Evolutionary conservation across 2,329 filamentous ascomycete species (phyloP), one percentile per base, ranked within the genome.

Genomic region (Phoma herbarum): DNA sequence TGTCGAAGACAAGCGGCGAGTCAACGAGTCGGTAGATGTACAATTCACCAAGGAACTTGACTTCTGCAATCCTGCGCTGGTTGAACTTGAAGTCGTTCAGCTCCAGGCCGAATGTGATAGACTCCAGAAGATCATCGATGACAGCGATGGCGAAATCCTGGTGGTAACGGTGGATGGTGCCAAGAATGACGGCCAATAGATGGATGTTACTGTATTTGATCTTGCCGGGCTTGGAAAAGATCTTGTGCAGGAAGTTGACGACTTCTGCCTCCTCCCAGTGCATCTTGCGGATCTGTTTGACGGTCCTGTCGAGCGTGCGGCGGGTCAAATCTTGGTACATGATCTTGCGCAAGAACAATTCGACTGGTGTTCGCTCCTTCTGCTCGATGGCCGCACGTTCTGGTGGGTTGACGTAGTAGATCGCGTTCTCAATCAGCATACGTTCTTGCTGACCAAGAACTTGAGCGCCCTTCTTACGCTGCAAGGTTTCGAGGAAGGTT

Each of bases 11-110:
- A 23, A 98, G 90, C 0, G 92, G 91, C 42, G 96, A 95, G 76
- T 99, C 95, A 35, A 99, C 86, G 86, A 99, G 92, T 57, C 95
- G 91, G 75, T 98, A 99, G 71, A 97, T 97, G 81, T 99, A 99
- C 10, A 99, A 85, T 78, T 99, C 95, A 22, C 92, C 93, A 5
- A 99, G 83, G 74, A 97, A 99, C 75, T 97, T 98, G 71, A 97
- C 92, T 77, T 98, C 94, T 2, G 96, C 92, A 62, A 99, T 89
- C 22, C 95, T 90, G 59, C 93, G 90, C 78, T 99, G 95, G 74
- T 96, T 97, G 80, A 93, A 96, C 71, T 96, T 93, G 84, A 97
- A 99, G 75, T 99, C 95, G 69, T 98, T 98, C 67, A 93, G 87
- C 77, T 99, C 95, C 2, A 99, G 83, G 1, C 95, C 95, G 64